Evolutionary conservation across 345 rosid genomes (phyloP).

Genomic region (Boechera divaricarpa): DNA sequence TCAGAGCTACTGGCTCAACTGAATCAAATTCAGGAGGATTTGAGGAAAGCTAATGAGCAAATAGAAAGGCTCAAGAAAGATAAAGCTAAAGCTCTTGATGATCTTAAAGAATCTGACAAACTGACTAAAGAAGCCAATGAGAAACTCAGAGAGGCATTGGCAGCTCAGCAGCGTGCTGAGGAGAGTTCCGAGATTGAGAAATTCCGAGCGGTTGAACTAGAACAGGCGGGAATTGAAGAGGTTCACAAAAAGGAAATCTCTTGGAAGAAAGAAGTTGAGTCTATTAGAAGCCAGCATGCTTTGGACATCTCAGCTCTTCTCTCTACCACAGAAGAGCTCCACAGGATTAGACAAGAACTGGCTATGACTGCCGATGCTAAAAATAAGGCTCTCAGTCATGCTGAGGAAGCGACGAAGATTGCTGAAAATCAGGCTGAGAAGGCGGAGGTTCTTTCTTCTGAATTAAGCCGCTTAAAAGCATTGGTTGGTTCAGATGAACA

Average conservation of each 20-base stretch:
- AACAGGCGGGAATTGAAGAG: constrained; percentile 88
- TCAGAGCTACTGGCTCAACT: constrained; percentile 71
- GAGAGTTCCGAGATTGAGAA: constrained; percentile 89
- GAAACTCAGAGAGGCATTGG: constrained; percentile 81
- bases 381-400: constrained; percentile 85
- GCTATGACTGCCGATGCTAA: constrained; percentile 82
- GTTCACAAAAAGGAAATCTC: constrained; percentile 78
- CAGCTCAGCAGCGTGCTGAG: constrained; percentile 90
- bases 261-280: constrained; percentile 82
- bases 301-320: constrained; percentile 79
- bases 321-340: constrained; percentile 79
- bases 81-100: constrained; percentile 70
- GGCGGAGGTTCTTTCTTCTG: constrained; percentile 75
- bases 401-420: constrained; percentile 89
- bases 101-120: constrained; percentile 72
- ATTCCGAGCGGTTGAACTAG: constrained; percentile 85
- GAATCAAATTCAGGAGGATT: constrained; percentile 72
- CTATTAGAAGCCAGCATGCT: constrained; percentile 82
- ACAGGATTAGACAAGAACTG: constrained; percentile 71
- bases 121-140: constrained; percentile 70
- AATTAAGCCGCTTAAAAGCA: constrained; percentile 63
- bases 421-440: constrained; percentile 88
- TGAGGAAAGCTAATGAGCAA: constrained; percentile 78
- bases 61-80: constrained; percentile 72
- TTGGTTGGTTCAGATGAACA: constrained; percentile 67